Conservation (phyloP, 345 rosid genomes). For the Hibiscus mutabilis region DNA sequence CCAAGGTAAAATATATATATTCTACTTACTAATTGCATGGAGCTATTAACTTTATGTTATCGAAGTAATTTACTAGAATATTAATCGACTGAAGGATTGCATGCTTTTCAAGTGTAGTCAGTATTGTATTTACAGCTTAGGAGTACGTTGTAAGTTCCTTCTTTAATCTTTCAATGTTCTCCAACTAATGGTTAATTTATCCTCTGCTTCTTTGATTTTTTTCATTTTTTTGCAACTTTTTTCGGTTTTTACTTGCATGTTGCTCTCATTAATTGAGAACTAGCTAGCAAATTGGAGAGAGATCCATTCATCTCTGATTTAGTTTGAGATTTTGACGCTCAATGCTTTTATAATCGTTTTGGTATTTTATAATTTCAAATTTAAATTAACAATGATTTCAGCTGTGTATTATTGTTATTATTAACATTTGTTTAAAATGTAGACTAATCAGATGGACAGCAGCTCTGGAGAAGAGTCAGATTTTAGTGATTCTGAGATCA, state of each 20-base stretch:
- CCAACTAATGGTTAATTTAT: neutral
- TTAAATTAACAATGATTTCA: neutral
- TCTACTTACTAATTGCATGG: neutral
- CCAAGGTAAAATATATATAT: neutral
- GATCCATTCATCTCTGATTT: neutral
- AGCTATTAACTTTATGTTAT: neutral
- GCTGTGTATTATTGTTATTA: neutral
- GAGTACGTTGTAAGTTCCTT: neutral
- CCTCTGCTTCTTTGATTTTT: neutral
- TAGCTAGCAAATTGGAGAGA: neutral
- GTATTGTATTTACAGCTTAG: neutral
- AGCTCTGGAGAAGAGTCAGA: conserved; percentile 78
- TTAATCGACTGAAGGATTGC: neutral
- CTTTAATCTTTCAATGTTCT: neutral
- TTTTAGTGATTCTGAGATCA: conserved; percentile 73
- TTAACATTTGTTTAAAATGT: neutral
- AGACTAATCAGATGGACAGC: conserved; percentile 36
- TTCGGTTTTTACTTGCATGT: neutral
- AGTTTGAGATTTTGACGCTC: too few species aligned
- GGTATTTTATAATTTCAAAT: too few species aligned
- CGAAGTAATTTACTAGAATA: neutral
- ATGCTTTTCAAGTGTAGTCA: neutral
- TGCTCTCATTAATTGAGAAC: neutral
- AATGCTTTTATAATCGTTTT: too few species aligned
- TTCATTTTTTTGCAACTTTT: neutral